Percentiles rank a stretch among this genome's conserved stretches.
Evolutionary conservation across 768 basidiomycete species (phyloP).

Genomic region (Pleurotus citrinopileatus): DNA sequence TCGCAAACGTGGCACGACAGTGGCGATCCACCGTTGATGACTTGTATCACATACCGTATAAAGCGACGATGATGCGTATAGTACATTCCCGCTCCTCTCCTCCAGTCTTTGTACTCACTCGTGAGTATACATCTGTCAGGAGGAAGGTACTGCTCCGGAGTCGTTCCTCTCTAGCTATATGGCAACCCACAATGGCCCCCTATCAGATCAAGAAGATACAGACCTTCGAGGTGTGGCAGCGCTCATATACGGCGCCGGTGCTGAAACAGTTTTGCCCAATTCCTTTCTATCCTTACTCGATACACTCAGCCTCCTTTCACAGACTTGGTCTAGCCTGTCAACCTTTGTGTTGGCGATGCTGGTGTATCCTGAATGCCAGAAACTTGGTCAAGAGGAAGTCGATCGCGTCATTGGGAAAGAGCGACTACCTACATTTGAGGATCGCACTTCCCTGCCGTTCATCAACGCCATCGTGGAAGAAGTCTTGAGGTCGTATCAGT

Average conservation of each 20-base stretch:
- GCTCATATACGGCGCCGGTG: background rate
- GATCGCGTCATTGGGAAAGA: conserved; percentile 28
- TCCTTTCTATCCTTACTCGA: background rate
- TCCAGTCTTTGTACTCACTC: background rate
- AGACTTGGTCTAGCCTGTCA: conserved; percentile 2
- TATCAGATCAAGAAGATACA: background rate
- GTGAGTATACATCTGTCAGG: background rate
- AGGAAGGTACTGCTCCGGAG: background rate
- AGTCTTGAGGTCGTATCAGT: background rate
- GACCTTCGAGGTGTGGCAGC: background rate
- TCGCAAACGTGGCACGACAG: background rate
- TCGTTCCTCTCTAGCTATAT: background rate
- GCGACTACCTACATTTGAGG: conserved; percentile 26
- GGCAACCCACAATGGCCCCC: background rate
- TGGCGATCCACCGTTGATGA: background rate
- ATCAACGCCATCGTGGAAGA: background rate
- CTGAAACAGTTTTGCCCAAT: conserved; percentile 7
- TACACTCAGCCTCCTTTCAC: background rate
- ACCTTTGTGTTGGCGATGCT: conserved; percentile 30
- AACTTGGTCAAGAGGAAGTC: conserved; percentile 31
- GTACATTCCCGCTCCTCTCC: background rate
- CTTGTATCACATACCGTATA: background rate
- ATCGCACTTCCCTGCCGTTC: conserved; percentile 26
- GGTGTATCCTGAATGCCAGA: conserved; percentile 26
- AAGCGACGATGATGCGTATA: background rate